These are phyloP conservation scores for Aspergillus piperis DNA, from an alignment of 2,329 filamentous ascomycete genomes.

Conservation along the genomic window DNA sequence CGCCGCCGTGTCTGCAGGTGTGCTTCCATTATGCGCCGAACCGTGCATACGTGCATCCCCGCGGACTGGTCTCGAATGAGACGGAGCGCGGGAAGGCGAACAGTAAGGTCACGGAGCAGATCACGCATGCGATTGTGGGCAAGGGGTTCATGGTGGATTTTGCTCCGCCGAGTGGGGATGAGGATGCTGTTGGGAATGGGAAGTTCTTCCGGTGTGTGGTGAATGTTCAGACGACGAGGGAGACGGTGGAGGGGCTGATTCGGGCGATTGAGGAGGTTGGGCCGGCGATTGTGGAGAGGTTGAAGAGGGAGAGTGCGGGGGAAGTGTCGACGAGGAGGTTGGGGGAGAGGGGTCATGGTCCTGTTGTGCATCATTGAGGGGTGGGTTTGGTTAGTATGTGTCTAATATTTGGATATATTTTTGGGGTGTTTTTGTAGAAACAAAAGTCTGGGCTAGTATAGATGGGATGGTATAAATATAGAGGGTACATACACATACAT, in stretches of 20 bases:
- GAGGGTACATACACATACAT: not conserved
- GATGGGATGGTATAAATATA: not conserved
- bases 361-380: constrained; percentile 30
- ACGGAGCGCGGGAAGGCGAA: constrained; percentile 49
- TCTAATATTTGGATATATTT: not conserved
- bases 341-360: constrained; percentile 38
- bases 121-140: constrained; percentile 56
- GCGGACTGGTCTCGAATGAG: constrained; percentile 36
- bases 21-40: constrained; percentile 83
- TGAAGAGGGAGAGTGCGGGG: constrained; percentile 26
- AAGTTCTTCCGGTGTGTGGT: constrained; percentile 71
- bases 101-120: constrained; percentile 56
- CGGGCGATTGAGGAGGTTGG: constrained; percentile 57
- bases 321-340: constrained; percentile 25
- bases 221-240: constrained; percentile 60
- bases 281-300: constrained; percentile 31
- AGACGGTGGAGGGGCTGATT: constrained; percentile 65
- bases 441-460: no score
- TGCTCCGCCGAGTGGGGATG: constrained; percentile 54
- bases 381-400: not conserved
- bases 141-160: constrained; percentile 71
- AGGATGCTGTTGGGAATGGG: constrained; percentile 56
- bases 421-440: not conserved
- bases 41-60: constrained; percentile 49
- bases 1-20: constrained; percentile 86